Evolutionary conservation across 257 asterid species (phyloP).

Genomic region (Fraxinus excelsior): DNA sequence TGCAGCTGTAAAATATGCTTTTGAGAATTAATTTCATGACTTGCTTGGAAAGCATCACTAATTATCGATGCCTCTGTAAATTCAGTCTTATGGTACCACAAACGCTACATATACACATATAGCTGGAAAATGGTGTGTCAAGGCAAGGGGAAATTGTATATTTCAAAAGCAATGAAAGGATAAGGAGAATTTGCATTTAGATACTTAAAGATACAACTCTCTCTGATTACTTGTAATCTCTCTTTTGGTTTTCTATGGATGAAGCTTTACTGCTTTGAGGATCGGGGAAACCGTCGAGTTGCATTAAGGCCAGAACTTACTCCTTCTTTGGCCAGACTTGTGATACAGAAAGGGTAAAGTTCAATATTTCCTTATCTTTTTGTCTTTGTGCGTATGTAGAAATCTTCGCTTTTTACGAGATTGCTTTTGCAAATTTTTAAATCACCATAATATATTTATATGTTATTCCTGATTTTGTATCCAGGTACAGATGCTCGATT

Average conservation of each 20-base stretch:
- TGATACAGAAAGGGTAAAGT: conserved; percentile 90
- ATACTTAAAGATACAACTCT: not conserved
- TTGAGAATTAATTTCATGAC: not conserved
- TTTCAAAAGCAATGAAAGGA: conserved; percentile 5
- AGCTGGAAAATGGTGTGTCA: not conserved
- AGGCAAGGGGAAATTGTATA: not conserved
- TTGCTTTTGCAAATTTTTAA: conserved; percentile 4
- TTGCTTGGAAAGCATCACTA: not conserved
- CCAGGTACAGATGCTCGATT: conserved; percentile 56
- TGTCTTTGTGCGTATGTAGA: conserved; percentile 20
- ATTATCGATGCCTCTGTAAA: not conserved
- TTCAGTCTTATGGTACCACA: not conserved
- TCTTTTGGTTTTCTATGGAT: conserved; percentile 24
- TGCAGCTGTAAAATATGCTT: not conserved
- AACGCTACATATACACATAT: conserved; percentile 11
- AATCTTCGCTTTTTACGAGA: conserved; percentile 2
- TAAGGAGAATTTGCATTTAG: not conserved
- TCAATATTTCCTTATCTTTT: not conserved
- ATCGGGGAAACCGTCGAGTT: conserved; percentile 92
- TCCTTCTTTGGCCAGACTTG: conserved; percentile 96
- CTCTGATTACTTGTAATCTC: conserved; percentile 20
- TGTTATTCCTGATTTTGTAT: conserved; percentile 38
- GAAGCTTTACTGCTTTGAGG: conserved; percentile 97
- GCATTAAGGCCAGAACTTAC: conserved; percentile 99
- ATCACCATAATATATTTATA: conserved; percentile 27